Base-by-base conservation (phyloP, 805 yeast species). In the Candida khao-thaluensis region DNA sequence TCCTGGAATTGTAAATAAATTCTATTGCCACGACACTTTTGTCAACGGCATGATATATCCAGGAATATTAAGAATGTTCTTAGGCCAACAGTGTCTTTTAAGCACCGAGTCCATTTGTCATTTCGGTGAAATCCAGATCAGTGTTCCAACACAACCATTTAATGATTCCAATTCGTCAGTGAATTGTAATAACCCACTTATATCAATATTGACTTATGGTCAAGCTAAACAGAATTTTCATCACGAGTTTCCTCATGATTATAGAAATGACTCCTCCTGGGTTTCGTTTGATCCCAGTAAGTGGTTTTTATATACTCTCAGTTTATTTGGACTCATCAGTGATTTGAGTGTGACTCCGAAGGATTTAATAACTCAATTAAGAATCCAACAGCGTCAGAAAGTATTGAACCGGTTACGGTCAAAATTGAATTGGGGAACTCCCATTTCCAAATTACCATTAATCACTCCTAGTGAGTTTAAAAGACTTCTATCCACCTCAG, bases 151-250 rank as follows among this genome's bases (percentile, higher is more conserved):
- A 2, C 74, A 69, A 43, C 73, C 73, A 5, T 69, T 68, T 48
- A 69, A 59, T 46, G 74, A 69, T 49, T 76, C 79, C 32, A 83
- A 84, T 52, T 77, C 95, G n/a, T 42, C 91, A 79, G 51, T 74
- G 76, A 56, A 85, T 78, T 69, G 88, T 72, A 50, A 56, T 37
- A 69, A 69, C 55, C 78, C 81, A 12, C 58, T 77, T 34, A 74
- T 81, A 17, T 80, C 81, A 16, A 55, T 79, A 11, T 69, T 86
- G 11, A 83, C 96, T 0, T 80, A 84, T 55, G 98, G 98, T 9
- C 96, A 90, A 64, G 91, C 95, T 4, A 80, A 80, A 62, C 95
- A 88, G 61, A 90, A 89, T 64, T 91, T 85, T 67, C 98, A 90
- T 66, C 96, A 91, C 66, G 96, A 88, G 64, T 90, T 90, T 62